phyloP scores from a whole-genome alignment of 345 rosid species.

The Syzygium grande region DNA sequence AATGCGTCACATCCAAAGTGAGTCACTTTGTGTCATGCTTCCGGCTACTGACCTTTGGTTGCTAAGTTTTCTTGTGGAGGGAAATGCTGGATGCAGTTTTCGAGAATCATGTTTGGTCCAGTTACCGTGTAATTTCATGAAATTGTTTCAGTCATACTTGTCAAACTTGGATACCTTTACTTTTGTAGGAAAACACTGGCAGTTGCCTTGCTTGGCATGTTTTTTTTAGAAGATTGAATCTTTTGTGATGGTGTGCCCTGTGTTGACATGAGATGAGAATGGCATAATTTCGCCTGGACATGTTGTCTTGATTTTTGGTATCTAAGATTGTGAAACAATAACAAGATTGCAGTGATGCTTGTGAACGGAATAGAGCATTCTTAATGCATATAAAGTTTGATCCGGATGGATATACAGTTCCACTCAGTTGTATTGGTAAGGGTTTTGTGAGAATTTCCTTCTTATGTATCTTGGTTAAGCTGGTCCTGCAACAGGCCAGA shows the following conservation, averaged over 20 bases:
- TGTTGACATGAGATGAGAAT: neutral
- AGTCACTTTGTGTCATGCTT: neutral
- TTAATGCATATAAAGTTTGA: neutral
- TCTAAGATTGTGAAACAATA: neutral
- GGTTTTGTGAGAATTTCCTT: neutral
- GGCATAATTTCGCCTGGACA: neutral
- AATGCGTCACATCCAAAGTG: neutral
- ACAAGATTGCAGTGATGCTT: neutral
- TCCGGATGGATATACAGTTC: neutral
- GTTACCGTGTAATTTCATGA: neutral
- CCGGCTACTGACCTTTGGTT: neutral
- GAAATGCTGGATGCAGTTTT: neutral
- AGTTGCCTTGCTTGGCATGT: neutral
- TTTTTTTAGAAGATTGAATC: neutral
- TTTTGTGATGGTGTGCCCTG: neutral
- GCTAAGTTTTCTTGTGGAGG: neutral
- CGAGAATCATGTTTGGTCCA: neutral
- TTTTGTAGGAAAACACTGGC: neutral
- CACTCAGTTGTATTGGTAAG: neutral
- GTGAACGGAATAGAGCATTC: neutral
- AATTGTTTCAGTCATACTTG: neutral
- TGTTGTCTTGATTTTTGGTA: neutral
- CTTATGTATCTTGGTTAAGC: neutral
- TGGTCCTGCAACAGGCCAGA: neutral
- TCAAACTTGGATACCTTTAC: neutral